Conservation (phyloP, 108 stramenopile genomes). For the Cyclotella atomus region DNA sequence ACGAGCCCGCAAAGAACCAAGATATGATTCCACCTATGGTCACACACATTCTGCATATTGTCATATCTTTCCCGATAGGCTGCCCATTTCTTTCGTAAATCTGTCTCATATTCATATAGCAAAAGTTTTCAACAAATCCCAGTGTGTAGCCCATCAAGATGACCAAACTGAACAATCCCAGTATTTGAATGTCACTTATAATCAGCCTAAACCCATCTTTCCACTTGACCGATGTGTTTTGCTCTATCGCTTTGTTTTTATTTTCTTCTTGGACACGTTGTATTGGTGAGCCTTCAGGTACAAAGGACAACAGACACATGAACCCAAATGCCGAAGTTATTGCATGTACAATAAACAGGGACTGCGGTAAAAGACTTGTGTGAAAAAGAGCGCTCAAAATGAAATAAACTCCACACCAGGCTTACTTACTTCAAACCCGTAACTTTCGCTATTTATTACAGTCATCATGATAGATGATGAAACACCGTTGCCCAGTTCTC, state of each 20-base stretch:
- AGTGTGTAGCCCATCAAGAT: conserved; percentile 26
- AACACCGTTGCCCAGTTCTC: conserved; percentile 94
- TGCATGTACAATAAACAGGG: conserved; percentile 35
- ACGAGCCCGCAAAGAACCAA: conserved; percentile 38
- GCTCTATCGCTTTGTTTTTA: not conserved
- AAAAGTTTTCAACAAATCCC: conserved; percentile 42
- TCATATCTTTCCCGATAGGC: conserved; percentile 25
- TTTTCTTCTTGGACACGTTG: not conserved
- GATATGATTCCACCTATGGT: conserved; percentile 29
- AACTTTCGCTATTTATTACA: conserved; percentile 13
- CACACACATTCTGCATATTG: conserved; percentile 28
- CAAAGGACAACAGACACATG: conserved; percentile 18
- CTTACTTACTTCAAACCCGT: conserved; percentile 31
- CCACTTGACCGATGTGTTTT: conserved; percentile 12
- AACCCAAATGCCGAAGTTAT: conserved; percentile 24
- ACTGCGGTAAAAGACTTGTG: conserved; percentile 1
- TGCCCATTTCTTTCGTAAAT: conserved; percentile 23
- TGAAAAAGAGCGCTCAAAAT: not conserved
- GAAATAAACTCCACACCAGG: not conserved
- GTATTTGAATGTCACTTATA: conserved; percentile 21
- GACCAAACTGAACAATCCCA: conserved; percentile 32
- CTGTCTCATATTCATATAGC: conserved; percentile 43
- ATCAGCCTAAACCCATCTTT: conserved; percentile 21
- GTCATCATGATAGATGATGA: conserved; percentile 40
- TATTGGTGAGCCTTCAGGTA: conserved; percentile 6